A percentile compares a stretch with the other conserved stretches of the same genome.
Conservation (phyloP, 2,329 filamentous ascomycete species). For the Pseudogymnoascus sp. region DNA sequence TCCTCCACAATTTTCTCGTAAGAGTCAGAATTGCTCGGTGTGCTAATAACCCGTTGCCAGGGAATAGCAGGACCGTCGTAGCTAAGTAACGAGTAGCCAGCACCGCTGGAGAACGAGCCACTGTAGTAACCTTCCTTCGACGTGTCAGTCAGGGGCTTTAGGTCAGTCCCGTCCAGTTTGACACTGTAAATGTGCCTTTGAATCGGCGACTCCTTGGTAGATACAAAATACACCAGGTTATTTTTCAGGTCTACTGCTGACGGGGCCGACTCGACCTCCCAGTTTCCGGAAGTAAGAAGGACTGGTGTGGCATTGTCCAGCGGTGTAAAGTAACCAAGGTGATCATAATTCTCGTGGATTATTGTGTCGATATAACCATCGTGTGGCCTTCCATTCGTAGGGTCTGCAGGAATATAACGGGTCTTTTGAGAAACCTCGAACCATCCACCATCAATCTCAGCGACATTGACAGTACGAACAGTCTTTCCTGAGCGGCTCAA, state of each 20-base stretch:
- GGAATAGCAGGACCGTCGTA: constrained; percentile 81
- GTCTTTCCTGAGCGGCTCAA: constrained; percentile 63
- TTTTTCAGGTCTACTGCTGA: constrained; percentile 75
- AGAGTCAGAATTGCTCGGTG: constrained; percentile 55
- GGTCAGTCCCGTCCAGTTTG: constrained; percentile 60
- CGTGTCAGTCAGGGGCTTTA: constrained; percentile 67
- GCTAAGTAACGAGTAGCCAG: constrained; percentile 74
- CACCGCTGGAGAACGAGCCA: constrained; percentile 74
- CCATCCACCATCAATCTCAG: constrained; percentile 89
- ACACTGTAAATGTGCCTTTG: constrained; percentile 91
- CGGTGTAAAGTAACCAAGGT: constrained; percentile 87
- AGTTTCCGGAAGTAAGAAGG: constrained; percentile 78
- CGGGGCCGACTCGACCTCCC: constrained; percentile 85
- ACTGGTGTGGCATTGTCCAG: constrained; percentile 74
- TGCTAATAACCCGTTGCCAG: constrained; percentile 84
- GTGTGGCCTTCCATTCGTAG: constrained; percentile 61
- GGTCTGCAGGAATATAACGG: constrained; percentile 76
- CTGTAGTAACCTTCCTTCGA: constrained; percentile 68
- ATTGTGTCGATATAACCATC: constrained; percentile 93
- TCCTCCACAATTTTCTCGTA: constrained; percentile 70
- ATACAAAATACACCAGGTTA: constrained; percentile 85
- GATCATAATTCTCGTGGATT: constrained; percentile 78
- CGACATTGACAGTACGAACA: constrained; percentile 70
- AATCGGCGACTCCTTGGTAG: constrained; percentile 77
- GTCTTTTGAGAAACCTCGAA: constrained; percentile 89